phyloP scores from a whole-genome alignment of 169 alveolate species.

The Plasmodium vinckei region DNA sequence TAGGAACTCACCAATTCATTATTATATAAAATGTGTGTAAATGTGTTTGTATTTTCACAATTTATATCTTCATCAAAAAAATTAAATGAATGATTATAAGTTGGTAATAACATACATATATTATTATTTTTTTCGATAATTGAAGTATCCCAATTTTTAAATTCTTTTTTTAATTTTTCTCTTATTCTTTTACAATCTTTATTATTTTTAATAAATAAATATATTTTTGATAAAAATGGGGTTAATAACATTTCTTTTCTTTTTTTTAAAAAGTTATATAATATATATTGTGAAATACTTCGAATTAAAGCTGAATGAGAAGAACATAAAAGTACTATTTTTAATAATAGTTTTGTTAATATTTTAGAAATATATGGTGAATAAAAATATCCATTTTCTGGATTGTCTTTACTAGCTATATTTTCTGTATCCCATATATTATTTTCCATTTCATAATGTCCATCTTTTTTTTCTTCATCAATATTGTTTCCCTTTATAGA shows the following conservation, averaged over 20 bases:
- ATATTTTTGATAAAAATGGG: slow-evolving; percentile 27
- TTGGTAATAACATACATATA: slow-evolving; percentile 34
- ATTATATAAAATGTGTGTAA: slow-evolving; percentile 33
- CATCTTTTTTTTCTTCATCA: not conserved
- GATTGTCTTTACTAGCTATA: not conserved
- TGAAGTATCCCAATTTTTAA: slow-evolving; percentile 23
- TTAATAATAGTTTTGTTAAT: slow-evolving; percentile 1
- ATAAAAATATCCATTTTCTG: slow-evolving; percentile 6
- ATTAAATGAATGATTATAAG: slow-evolving; percentile 31
- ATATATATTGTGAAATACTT: slow-evolving; percentile 37
- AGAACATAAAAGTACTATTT: slow-evolving; percentile 28
- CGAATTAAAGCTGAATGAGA: slow-evolving; percentile 61
- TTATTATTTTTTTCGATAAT: not conserved
- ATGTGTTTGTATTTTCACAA: slow-evolving; percentile 23
- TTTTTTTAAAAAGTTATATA: slow-evolving; percentile 27
- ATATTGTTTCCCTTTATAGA: not conserved
- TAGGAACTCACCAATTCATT: slow-evolving; percentile 39
- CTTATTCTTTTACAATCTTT: slow-evolving; percentile 65
- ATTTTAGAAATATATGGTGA: slow-evolving; percentile 29
- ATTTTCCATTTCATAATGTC: not conserved
- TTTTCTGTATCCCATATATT: not conserved
- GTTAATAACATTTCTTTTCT: slow-evolving; percentile 3
- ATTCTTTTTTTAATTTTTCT: slow-evolving; percentile 24
- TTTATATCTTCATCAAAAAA: slow-evolving; percentile 43
- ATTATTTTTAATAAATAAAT: slow-evolving; percentile 49